Evolutionary conservation across 2,329 filamentous ascomycete species (phyloP).

Genomic region (Colletotrichum zoysiae): DNA sequence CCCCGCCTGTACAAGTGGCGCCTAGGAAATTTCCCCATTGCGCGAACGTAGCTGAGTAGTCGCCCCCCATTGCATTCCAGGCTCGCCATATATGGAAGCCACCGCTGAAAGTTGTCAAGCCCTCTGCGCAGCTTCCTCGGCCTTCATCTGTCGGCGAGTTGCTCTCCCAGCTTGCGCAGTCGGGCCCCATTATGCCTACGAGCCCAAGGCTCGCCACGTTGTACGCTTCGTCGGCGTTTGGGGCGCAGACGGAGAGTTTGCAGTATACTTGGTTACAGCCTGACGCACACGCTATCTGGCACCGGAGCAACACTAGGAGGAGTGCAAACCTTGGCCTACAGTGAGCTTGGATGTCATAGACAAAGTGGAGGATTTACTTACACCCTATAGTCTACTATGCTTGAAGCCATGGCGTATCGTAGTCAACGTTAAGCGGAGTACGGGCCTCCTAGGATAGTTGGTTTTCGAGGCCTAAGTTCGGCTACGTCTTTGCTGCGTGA

Average conservation of each 20-base stretch:
- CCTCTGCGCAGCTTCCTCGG: slow-evolving; percentile 2
- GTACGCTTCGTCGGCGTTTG: slow-evolving; percentile 21
- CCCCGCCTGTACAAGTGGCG: slow-evolving; percentile 17
- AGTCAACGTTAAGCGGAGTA: not conserved
- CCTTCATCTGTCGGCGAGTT: slow-evolving; percentile 3
- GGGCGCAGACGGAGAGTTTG: slow-evolving; percentile 21
- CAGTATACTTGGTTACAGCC: slow-evolving; percentile 26
- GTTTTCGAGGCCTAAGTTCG: not conserved
- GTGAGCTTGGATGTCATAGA: not conserved
- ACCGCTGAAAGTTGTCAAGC: slow-evolving; percentile 1
- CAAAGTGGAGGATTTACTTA: not conserved
- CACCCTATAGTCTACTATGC: not conserved
- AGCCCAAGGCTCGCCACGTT: slow-evolving; percentile 29
- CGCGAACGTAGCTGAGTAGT: slow-evolving; percentile 19
- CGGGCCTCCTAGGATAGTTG: not conserved
- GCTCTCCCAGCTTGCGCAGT: slow-evolving; percentile 24
- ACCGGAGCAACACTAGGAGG: not conserved
- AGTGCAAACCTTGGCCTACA: not conserved
- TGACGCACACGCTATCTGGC: not conserved
- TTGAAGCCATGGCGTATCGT: not conserved
- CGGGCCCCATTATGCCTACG: slow-evolving; percentile 27
- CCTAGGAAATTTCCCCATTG: slow-evolving; percentile 27
- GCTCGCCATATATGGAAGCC: slow-evolving; percentile 22
- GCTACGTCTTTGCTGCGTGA: too few species aligned
- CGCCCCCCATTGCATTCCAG: slow-evolving; percentile 11